These are phyloP conservation scores for Pulveroboletus sp. DNA, from an alignment of 768 basidiomycete genomes.

Conservation along the genomic window DNA sequence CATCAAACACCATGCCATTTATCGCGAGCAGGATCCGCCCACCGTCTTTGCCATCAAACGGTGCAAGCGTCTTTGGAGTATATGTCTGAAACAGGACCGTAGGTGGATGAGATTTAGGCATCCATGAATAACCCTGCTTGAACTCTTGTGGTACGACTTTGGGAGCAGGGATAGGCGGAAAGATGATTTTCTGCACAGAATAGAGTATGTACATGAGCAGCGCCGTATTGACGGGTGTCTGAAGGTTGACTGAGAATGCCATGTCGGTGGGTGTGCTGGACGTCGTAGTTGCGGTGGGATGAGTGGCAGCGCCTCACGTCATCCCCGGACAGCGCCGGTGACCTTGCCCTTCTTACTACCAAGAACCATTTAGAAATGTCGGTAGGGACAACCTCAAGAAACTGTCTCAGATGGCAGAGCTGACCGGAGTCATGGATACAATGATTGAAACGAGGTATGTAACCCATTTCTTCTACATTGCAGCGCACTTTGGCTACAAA, in stretches of 20 bases:
- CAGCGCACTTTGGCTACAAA: too few species aligned
- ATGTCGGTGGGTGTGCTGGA: too few species aligned
- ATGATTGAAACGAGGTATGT: too few species aligned
- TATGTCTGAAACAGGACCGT: slow-evolving; percentile 75
- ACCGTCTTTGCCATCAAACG: slow-evolving; percentile 61
- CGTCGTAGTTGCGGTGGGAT: not conserved
- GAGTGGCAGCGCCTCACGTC: too few species aligned
- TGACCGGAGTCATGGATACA: too few species aligned
- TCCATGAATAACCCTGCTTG: slow-evolving; percentile 87
- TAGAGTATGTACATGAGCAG: slow-evolving; percentile 78
- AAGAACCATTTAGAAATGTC: too few species aligned
- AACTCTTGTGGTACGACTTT: slow-evolving; percentile 62
- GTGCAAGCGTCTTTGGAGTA: slow-evolving; percentile 72
- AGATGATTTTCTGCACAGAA: slow-evolving; percentile 68
- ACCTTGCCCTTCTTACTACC: too few species aligned
- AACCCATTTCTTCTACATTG: too few species aligned
- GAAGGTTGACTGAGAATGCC: slow-evolving; percentile 46
- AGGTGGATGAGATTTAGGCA: slow-evolving; percentile 79
- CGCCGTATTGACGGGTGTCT: slow-evolving; percentile 78
- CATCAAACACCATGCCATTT: slow-evolving; percentile 87
- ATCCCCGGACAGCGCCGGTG: too few species aligned
- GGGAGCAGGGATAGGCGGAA: slow-evolving; percentile 58
- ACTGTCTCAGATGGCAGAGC: too few species aligned
- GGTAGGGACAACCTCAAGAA: too few species aligned
- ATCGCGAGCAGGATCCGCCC: slow-evolving; percentile 86